Conservation (phyloP, 306 rosid genomes). For the Lathyrus aphaca region DNA sequence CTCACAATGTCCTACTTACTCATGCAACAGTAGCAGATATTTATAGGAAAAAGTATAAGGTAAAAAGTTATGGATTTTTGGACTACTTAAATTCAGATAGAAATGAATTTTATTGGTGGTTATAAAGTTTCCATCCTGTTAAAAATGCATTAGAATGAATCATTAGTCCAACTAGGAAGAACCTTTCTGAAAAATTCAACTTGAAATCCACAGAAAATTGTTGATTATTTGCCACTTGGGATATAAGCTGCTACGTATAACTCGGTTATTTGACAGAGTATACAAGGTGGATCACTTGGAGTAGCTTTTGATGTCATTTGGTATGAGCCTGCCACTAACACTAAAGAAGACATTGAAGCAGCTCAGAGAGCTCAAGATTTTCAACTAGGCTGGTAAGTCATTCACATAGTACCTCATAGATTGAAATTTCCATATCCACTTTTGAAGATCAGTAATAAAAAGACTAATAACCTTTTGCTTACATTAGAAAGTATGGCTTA, state of each 20-base stretch:
- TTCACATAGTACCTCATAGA: conserved; percentile 1
- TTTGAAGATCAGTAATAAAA: neutral
- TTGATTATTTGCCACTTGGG: neutral
- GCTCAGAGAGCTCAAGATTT: conserved; percentile 90
- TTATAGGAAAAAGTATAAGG: conserved; percentile 77
- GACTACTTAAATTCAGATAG: neutral
- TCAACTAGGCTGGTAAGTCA: conserved; percentile 88
- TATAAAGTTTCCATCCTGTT: neutral
- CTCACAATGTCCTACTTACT: conserved; percentile 73
- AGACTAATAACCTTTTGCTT: neutral
- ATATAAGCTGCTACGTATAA: neutral
- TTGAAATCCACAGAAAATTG: neutral
- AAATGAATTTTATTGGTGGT: neutral
- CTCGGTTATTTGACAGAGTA: conserved; percentile 43
- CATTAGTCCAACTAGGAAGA: neutral
- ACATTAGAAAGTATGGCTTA: neutral
- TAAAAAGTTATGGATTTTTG: conserved; percentile 28
- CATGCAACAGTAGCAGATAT: conserved; percentile 66
- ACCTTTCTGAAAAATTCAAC: neutral
- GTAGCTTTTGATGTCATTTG: conserved; percentile 84
- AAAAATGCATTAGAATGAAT: neutral
- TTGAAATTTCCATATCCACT: neutral
- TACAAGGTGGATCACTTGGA: conserved; percentile 77
- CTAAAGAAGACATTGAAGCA: conserved; percentile 68
- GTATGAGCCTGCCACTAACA: conserved; percentile 71